Conservation (phyloP, 169 alveolate species). For the Plasmodium chabaudi region DNA sequence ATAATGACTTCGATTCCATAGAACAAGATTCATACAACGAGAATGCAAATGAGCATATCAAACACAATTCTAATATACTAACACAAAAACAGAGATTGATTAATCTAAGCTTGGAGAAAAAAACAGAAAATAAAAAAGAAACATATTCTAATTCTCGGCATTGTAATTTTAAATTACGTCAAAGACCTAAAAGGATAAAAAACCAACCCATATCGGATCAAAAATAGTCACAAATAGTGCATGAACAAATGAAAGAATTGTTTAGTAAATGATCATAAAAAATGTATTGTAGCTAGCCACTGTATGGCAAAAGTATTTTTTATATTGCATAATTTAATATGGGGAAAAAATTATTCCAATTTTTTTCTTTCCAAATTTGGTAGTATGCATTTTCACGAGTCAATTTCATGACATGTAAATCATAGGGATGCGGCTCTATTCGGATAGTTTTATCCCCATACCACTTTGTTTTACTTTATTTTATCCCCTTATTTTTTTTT, state of each 20-base stretch:
- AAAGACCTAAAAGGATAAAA: slow-evolving; percentile 69
- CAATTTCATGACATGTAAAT: no score
- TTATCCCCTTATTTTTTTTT: no score
- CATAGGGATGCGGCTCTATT: no score
- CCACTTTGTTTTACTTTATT: no score
- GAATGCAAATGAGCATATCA: not conserved
- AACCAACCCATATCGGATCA: slow-evolving; percentile 16
- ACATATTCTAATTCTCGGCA: slow-evolving; percentile 45
- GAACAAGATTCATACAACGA: not conserved
- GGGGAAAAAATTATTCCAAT: no score
- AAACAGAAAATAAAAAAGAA: slow-evolving; percentile 34
- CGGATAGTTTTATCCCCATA: no score
- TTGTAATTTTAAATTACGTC: slow-evolving; percentile 69
- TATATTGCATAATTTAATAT: no score
- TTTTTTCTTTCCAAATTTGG: no score
- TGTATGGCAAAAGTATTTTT: no score
- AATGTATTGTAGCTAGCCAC: no score
- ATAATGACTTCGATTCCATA: not conserved
- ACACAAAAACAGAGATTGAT: slow-evolving; percentile 40
- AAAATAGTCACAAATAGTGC: not conserved
- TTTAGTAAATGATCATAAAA: no score
- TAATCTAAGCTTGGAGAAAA: slow-evolving; percentile 49
- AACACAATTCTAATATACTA: not conserved
- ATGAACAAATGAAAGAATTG: not conserved
- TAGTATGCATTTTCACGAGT: no score